Evolutionary conservation across 176 grass and related monocot genomes (phyloP), one percentile per base, ranked within the genome.

Genomic region (Carex kokanica): DNA sequence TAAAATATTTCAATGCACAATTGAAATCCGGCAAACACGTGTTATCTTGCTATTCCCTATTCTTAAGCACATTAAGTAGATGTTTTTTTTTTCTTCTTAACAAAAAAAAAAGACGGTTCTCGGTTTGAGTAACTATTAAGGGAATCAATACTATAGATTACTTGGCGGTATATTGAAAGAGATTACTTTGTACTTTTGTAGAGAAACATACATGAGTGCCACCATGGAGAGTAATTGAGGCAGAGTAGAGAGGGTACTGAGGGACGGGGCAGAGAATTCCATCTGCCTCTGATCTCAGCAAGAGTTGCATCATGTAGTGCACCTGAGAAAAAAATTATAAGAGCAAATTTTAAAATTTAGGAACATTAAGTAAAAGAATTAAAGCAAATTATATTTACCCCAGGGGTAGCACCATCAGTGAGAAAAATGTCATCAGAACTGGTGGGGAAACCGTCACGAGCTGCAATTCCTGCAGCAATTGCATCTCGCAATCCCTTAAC

Each of bases 181-280:
- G 24, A 62, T 60, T 74, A 13, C 1, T 6, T 6, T 74, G 32
- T 34, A 34, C 32, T 34, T 34, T 34, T 34, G 45, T 78, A 53
- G 12, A 83, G 18, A 47, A 82, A 92, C 84, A 79, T 89, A 96
- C 90, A 88, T 91, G 88, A 86, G 87, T 87, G 13, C 81, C 90
- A 3, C 90, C 90, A 79, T 69, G 85, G 79, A 96, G 87, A 79
- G 80, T 41, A 45, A 96, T 86, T 54, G 67, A 88, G 25, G 70
- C 89, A 60, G 74, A 91, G 85, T 93, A 92, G 69, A 95, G 83
- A 25, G 89, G 91, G 69, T 95, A 91, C 68, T 88, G 91, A 86
- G 93, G 93, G 61, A 93, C 67, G 82, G 93, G 93, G 74, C 87
- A 91, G 47, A 96, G 90, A 65, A 96, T 93, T 45, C 93, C 93